These are phyloP conservation scores for Solanum habrochaites DNA, from an alignment of 257 asterid species.

Conservation along the genomic window DNA sequence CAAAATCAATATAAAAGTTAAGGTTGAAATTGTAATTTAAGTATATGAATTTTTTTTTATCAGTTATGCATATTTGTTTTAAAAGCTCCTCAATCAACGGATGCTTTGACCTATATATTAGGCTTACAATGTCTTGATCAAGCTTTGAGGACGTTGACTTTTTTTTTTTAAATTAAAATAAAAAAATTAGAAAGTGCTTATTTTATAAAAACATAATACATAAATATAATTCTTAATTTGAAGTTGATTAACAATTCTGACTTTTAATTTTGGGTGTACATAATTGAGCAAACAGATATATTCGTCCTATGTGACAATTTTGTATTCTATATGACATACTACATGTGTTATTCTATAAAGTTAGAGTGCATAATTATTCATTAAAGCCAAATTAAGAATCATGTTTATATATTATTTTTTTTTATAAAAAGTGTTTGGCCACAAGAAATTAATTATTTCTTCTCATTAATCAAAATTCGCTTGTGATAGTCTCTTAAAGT, in stretches of 20 bases:
- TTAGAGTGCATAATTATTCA: too few species aligned
- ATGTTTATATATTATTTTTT: too few species aligned
- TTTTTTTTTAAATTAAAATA: rapidly evolving
- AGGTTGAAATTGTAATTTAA: not conserved
- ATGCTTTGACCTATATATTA: not conserved
- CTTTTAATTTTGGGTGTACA: too few species aligned
- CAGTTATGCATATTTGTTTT: not conserved
- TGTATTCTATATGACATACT: too few species aligned
- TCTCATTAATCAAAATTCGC: not conserved
- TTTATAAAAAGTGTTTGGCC: too few species aligned
- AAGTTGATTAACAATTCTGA: rapidly evolving
- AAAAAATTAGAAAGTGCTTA: too few species aligned
- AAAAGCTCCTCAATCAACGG: not conserved
- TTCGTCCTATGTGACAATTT: too few species aligned
- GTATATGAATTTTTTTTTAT: not conserved
- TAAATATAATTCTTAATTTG: too few species aligned
- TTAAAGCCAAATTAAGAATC: too few species aligned
- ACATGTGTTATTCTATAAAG: too few species aligned
- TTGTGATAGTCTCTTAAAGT: not conserved
- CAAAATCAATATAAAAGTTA: not conserved
- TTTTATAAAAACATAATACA: too few species aligned
- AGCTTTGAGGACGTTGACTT: not conserved
- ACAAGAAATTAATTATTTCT: not conserved
- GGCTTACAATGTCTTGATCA: not conserved
- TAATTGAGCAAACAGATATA: too few species aligned